Evolutionary conservation across 202 grass and related monocot species (phyloP).

Genomic region (Setaria viridis): DNA sequence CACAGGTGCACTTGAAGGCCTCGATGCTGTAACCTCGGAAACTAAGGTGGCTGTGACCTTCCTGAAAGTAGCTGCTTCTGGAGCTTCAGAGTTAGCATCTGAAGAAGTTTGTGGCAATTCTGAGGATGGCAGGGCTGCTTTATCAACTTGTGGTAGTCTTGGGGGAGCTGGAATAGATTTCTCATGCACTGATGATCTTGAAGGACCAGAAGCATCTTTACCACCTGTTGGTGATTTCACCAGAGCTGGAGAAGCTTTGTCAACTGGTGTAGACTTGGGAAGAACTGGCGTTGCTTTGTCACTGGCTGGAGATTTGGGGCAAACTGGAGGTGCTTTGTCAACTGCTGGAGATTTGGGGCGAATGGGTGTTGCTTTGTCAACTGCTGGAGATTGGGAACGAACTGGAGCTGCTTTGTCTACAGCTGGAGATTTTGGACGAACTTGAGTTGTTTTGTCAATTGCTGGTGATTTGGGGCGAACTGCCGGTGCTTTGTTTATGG

Average conservation of each 20-base stretch:
- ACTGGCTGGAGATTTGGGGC: constrained; percentile 24
- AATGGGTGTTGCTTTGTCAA: constrained; percentile 15
- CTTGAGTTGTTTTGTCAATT: constrained; percentile 27
- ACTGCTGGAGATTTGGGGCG: constrained; percentile 32
- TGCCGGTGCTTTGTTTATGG: constrained; percentile 5
- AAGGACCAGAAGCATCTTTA: constrained; percentile 51
- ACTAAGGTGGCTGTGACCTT: constrained; percentile 41
- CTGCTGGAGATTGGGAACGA: constrained; percentile 9
- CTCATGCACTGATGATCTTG: constrained; percentile 49
- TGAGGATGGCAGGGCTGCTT: constrained; percentile 16
- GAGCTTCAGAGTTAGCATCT: constrained; percentile 36
- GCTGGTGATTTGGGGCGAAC: constrained; percentile 29
- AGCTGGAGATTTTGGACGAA: constrained; percentile 12
- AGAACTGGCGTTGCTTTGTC: constrained; percentile 34
- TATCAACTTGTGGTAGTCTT: constrained; percentile 56
- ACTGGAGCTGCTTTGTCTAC: constrained; percentile 2
- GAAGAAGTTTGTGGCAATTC: constrained; percentile 37
- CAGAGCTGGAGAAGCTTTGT: constrained; percentile 40
- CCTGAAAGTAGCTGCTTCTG: constrained; percentile 31
- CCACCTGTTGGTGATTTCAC: constrained; percentile 38
- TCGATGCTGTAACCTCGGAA: constrained; percentile 53
- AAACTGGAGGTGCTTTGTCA: constrained; percentile 37
- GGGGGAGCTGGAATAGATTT: constrained; percentile 45
- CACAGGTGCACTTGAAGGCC: constrained; percentile 78
- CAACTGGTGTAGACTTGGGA: constrained; percentile 28